These are phyloP conservation scores for Petunia axillaris DNA, from an alignment of 257 asterid species.

Conservation along the genomic window DNA sequence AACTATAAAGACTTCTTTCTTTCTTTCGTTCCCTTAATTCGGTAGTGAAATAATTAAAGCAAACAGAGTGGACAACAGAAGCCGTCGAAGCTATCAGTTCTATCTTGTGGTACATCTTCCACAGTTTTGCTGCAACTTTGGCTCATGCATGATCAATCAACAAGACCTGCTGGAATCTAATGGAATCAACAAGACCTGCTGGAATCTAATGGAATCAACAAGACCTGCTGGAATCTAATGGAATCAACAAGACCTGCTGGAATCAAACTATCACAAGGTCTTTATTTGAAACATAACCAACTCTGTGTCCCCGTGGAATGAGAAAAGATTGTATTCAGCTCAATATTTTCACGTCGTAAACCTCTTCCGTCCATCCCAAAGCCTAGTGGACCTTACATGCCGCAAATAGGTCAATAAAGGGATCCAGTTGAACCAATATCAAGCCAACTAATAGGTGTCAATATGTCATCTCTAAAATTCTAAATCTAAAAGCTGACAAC, in stretches of 20 bases:
- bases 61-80: background rate
- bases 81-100: background rate
- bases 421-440: slow-evolving; percentile 3
- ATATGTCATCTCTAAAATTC: background rate
- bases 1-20: background rate
- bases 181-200: no score
- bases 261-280: slow-evolving; percentile 2
- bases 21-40: background rate
- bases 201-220: no score
- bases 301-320: background rate
- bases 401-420: slow-evolving; percentile 18
- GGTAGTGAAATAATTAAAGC: background rate
- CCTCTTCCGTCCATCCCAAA: background rate
- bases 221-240: background rate
- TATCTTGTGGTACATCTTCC: slow-evolving; percentile 9
- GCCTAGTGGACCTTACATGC: background rate
- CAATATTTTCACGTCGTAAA: background rate
- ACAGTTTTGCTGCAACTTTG: background rate
- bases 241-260: background rate
- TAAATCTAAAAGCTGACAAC: background rate
- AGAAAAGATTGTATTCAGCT: background rate
- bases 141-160: background rate
- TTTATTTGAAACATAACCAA: background rate
- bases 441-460: background rate
- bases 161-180: background rate